Evolutionary conservation across 2,329 filamentous ascomycete species (phyloP).

Genomic region (Macrophomina phaseolina): DNA sequence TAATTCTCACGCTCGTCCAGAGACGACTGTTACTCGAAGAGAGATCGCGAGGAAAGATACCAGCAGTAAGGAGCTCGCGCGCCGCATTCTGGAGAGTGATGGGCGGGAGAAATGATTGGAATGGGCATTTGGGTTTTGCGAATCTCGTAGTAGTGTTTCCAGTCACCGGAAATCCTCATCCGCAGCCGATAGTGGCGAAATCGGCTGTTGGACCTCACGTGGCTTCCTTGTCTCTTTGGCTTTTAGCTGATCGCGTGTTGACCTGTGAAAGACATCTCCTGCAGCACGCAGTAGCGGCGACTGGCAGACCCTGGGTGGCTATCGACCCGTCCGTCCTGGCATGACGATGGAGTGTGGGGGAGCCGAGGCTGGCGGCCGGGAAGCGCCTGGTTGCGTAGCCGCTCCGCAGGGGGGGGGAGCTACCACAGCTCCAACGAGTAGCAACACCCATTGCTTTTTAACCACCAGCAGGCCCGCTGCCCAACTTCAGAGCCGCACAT

Average conservation of each 20-base stretch:
- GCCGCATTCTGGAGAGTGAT: not conserved
- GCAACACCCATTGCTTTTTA: slow-evolving; percentile 7
- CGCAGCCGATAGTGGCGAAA: slow-evolving; percentile 12
- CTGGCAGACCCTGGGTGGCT: not conserved
- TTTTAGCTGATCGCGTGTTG: not conserved
- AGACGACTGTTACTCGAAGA: slow-evolving; percentile 3
- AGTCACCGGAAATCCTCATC: not conserved
- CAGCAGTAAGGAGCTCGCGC: not conserved
- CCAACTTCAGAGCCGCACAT: slow-evolving; percentile 20
- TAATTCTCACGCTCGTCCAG: slow-evolving; percentile 2
- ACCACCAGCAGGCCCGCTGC: slow-evolving; percentile 19
- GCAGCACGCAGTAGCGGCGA: not conserved
- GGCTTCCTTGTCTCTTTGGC: not conserved
- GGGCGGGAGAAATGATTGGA: not conserved
- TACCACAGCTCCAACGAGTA: not conserved
- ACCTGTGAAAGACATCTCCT: not conserved
- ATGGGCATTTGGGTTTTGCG: not conserved
- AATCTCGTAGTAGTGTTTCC: not conserved
- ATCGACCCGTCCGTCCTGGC: not conserved
- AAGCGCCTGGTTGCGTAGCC: not conserved
- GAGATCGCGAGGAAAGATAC: slow-evolving; percentile 4
- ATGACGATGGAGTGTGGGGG: slow-evolving; percentile 11
- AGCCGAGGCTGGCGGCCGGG: slow-evolving; percentile 19
- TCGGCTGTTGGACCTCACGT: not conserved
- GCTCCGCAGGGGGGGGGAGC: not conserved